Percentiles rank a stretch among this genome's conserved stretches.
phyloP scores from a whole-genome alignment of 2,329 filamentous ascomycete genomes.

The Phaeosphaeriaceae sp. region DNA sequence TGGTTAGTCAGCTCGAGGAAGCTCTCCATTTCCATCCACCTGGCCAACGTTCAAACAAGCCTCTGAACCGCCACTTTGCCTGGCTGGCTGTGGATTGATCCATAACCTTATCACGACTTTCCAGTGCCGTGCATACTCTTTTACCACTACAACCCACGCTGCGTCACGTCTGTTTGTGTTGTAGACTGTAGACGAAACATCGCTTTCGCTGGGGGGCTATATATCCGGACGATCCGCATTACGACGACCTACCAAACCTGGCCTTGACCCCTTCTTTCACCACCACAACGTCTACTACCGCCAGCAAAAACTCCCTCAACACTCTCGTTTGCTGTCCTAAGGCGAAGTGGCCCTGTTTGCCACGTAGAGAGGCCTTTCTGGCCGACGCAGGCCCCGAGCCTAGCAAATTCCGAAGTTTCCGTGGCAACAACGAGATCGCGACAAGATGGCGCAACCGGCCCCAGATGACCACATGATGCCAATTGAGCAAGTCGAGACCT shows the following conservation, averaged over 20 bases:
- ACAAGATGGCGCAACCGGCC: constrained; percentile 20
- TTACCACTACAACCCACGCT: constrained; percentile 12
- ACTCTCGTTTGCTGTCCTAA: constrained; percentile 6
- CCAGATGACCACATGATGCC: constrained; percentile 19
- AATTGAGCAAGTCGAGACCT: constrained; percentile 57
- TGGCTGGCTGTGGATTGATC: constrained; percentile 9
- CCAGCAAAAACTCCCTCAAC: constrained; percentile 9
- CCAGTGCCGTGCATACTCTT: constrained; percentile 15
- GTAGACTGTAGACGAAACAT: constrained; percentile 8
- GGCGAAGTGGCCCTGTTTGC: constrained; percentile 40
- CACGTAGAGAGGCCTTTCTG: constrained; percentile 42
- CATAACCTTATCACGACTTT: constrained; percentile 6
- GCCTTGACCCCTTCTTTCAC: constrained; percentile 20
- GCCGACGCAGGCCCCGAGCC: constrained; percentile 45
- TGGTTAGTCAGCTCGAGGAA: constrained; percentile 2
- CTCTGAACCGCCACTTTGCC: constrained; percentile 6
- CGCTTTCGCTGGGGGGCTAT: constrained; percentile 10
- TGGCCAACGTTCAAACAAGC: no score
- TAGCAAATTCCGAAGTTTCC: constrained; percentile 31
- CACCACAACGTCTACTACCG: no score
- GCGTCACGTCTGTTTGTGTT: constrained; percentile 14
- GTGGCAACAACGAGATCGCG: constrained; percentile 4
- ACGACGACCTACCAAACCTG: constrained; percentile 14
- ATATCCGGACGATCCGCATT: constrained; percentile 19
- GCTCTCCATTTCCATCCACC: neutral